Percentiles rank a stretch among this genome's conserved stretches.
phyloP scores from a whole-genome alignment of 192 early-diverging fungal species.

The Gorgonomyces haynaldii region DNA sequence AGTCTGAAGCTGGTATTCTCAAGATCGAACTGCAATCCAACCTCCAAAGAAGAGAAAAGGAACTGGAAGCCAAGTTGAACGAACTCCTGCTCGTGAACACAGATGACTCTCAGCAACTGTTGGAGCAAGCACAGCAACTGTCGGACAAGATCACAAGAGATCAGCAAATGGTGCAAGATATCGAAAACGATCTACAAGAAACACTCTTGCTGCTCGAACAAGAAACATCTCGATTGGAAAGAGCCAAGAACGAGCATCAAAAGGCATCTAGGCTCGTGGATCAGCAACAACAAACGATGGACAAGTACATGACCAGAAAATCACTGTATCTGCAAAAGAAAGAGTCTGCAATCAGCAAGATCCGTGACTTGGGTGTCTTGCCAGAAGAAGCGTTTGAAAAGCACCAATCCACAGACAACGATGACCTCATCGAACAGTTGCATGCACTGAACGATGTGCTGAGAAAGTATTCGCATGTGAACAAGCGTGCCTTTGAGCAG shows the following conservation, averaged over 20 bases:
- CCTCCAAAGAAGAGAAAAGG: constrained; percentile 54
- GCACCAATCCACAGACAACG: constrained; percentile 31
- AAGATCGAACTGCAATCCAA: constrained; percentile 63
- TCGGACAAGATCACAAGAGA: neutral
- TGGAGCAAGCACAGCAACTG: neutral
- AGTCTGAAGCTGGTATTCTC: constrained; percentile 49
- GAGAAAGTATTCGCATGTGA: constrained; percentile 86
- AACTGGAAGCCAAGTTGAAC: constrained; percentile 52
- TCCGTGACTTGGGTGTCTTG: constrained; percentile 89
- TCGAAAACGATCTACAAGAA: constrained; percentile 4
- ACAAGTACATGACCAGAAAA: constrained; percentile 58
- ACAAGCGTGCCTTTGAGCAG: constrained; percentile 99
- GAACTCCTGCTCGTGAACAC: constrained; percentile 2
- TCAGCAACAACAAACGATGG: constrained; percentile 46
- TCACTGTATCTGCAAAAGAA: constrained; percentile 65
- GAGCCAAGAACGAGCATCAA: constrained; percentile 30
- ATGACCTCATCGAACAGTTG: constrained; percentile 31
- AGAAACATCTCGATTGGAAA: neutral
- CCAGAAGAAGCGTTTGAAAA: constrained; percentile 85
- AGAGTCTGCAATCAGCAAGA: constrained; percentile 71
- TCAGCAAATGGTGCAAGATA: neutral
- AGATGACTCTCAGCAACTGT: neutral
- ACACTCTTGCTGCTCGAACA: neutral
- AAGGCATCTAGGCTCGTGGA: constrained; percentile 37
- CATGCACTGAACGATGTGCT: constrained; percentile 74